A percentile compares a stretch with the other conserved stretches of the same genome.
These are phyloP conservation scores for Jamesozyma jinghongensis DNA, from an alignment of 805 yeast species.

Conservation along the genomic window DNA sequence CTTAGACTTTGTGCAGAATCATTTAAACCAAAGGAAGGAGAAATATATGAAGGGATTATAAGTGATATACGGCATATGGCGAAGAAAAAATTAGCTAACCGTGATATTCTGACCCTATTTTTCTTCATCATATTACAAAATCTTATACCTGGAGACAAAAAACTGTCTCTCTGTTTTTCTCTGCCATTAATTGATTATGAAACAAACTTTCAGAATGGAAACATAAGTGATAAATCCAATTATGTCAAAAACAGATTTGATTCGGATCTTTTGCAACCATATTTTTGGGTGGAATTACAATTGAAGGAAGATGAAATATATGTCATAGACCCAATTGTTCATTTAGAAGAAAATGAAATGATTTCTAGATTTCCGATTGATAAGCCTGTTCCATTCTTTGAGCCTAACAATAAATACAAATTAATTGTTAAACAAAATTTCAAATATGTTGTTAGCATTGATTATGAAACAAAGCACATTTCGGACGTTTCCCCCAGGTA, in stretches of 20 bases:
- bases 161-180: slow-evolving; percentile 16
- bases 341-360: slow-evolving; percentile 11
- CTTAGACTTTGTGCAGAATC: slow-evolving; percentile 4
- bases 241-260: slow-evolving; percentile 19
- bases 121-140: slow-evolving; percentile 17
- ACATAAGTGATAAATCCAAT: slow-evolving; percentile 4
- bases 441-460: slow-evolving; percentile 13
- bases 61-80: slow-evolving; percentile 15
- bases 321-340: slow-evolving; percentile 21
- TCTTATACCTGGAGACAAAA: slow-evolving; percentile 5
- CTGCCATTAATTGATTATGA: slow-evolving; percentile 17
- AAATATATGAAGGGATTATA: neutral
- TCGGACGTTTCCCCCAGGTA: slow-evolving; percentile 21
- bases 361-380: slow-evolving; percentile 7
- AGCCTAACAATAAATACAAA: slow-evolving; percentile 5
- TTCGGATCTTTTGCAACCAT: slow-evolving; percentile 20
- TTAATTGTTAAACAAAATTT: slow-evolving; percentile 10
- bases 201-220: slow-evolving; percentile 1
- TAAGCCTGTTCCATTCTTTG: slow-evolving; percentile 7
- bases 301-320: slow-evolving; percentile 6
- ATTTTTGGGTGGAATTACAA: slow-evolving; percentile 21
- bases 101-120: slow-evolving; percentile 18
- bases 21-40: neutral
- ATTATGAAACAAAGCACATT: slow-evolving; percentile 6
- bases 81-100: slow-evolving; percentile 14